Evolutionary conservation across 1,139 yeast genomes (phyloP), one percentile per base, ranked within the genome.

Genomic region (Citeromyces hawaiiensis): DNA sequence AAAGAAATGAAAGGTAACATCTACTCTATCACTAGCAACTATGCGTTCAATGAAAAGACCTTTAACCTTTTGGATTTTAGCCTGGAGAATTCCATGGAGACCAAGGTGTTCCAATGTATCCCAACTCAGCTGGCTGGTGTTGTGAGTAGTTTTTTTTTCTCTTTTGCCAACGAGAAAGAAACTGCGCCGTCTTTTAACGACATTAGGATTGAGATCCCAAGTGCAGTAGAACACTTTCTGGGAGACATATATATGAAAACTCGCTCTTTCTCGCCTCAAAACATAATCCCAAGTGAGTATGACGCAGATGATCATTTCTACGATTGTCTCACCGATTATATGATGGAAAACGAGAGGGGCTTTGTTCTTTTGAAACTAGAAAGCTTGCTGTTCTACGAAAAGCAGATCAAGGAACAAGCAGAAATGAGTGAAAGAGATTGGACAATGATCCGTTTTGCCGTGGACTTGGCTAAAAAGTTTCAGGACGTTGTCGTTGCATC

Each of bases 391-490:
- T 30, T 30, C 10, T 30, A 30, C 11, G 34, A 30, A 30, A 30
- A 30, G 9, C 34, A 30, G 17, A 30, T 30, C 15, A 30, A 30
- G 17, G 34, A n/a, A 2, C 31, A 42, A 1, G 41, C 45, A n/a
- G 47, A 46, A 18, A 37, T 41, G 4, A 40, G 37, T 6, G 47
- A 48, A 1, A 33, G 21, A 8, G 53, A 49, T 14, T 53, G 55
- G 55, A 44, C 44, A 11, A 18, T 50, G 11, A 35, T 50, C 4
- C 42, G 38, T n/a, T 49, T 50, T 36, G 36, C 43, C 2, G 43
- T 44, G 11, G 45, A 39, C 14, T 42, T 49, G 27, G 32, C 42
- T 4, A 37, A 36, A 14, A 39, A 43, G 18, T 48, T 53, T 36
- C 39, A 46, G 18, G 54, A 51, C 16, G 44, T 50, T 13, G 36